Evolutionary conservation across 768 basidiomycete species (phyloP).

Genomic region (Collybia sordida): DNA sequence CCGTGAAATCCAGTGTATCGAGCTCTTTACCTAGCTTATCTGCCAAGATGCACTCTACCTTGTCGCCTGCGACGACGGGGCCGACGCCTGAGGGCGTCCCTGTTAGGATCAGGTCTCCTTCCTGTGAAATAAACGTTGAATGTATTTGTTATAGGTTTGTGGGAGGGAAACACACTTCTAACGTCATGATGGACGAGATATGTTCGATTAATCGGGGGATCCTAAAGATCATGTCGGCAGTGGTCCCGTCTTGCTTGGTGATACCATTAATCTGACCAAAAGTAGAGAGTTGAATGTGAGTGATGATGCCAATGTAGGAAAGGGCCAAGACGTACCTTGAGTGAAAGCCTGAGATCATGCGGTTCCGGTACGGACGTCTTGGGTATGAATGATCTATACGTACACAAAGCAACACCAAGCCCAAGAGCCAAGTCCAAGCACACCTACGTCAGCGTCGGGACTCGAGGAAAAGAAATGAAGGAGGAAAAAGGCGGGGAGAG

Average conservation of each 20-base stretch:
- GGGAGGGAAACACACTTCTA: slow-evolving; percentile 65
- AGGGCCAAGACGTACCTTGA: slow-evolving; percentile 47
- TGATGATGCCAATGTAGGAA: neutral
- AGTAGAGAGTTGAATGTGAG: neutral
- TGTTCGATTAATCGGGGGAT: slow-evolving; percentile 89
- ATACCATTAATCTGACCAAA: slow-evolving; percentile 72
- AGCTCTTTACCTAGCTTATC: slow-evolving; percentile 57
- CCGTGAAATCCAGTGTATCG: slow-evolving; percentile 62
- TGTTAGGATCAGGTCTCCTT: slow-evolving; percentile 89
- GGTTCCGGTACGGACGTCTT: slow-evolving; percentile 68
- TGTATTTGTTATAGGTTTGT: neutral
- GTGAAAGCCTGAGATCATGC: slow-evolving; percentile 70
- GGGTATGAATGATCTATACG: slow-evolving; percentile 73
- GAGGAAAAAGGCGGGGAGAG: slow-evolving; percentile 1
- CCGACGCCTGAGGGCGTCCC: slow-evolving; percentile 94
- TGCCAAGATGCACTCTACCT: slow-evolving; percentile 69
- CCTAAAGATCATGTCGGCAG: slow-evolving; percentile 88
- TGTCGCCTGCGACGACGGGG: slow-evolving; percentile 72
- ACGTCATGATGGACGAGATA: slow-evolving; percentile 92
- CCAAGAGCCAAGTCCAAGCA: neutral
- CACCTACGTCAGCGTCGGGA: neutral
- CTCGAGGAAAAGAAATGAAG: neutral
- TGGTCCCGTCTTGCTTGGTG: slow-evolving; percentile 82
- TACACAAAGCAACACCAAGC: neutral
- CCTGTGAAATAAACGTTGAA: slow-evolving; percentile 42